Conservation (phyloP, 331 rosid genomes). For the Pyrus hybrid region DNA sequence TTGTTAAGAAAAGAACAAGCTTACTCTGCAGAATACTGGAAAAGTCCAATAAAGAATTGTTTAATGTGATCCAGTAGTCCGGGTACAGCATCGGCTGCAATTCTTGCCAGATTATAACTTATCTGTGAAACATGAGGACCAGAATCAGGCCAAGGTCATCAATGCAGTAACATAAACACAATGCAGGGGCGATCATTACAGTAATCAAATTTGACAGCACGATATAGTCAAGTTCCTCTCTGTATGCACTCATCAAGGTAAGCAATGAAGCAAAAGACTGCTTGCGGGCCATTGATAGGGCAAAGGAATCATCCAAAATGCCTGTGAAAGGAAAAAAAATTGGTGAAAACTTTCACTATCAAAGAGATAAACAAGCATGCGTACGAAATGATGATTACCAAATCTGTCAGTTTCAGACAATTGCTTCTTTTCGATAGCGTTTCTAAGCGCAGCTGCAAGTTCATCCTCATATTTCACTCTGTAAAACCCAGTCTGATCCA, state of each 20-base stretch:
- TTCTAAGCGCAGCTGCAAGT: conserved; percentile 32
- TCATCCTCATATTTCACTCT: conserved; percentile 45
- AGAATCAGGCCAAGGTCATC: conserved; percentile 6
- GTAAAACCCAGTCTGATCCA: conserved; percentile 49
- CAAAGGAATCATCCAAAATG: conserved; percentile 48
- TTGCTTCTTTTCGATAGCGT: conserved; percentile 28
- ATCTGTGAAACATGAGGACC: conserved; percentile 13
- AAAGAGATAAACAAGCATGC: neutral
- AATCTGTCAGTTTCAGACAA: conserved; percentile 40
- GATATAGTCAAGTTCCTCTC: conserved; percentile 41
- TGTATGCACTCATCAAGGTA: conserved; percentile 40
- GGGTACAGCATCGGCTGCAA: conserved; percentile 42
- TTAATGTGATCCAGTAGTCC: conserved; percentile 22
- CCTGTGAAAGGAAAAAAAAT: conserved; percentile 24
- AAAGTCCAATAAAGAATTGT: conserved; percentile 21
- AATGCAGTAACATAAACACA: neutral
- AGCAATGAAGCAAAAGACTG: conserved; percentile 37
- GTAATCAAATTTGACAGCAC: conserved; percentile 43
- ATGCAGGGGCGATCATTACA: conserved; percentile 18
- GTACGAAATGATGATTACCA: conserved; percentile 19
- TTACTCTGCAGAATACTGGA: conserved; percentile 38
- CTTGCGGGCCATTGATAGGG: conserved; percentile 47
- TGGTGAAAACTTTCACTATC: neutral
- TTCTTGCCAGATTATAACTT: conserved; percentile 21
- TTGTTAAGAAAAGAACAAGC: neutral